Conservation (phyloP, 768 basidiomycete species). For the Boletus subcaerulescens region DNA sequence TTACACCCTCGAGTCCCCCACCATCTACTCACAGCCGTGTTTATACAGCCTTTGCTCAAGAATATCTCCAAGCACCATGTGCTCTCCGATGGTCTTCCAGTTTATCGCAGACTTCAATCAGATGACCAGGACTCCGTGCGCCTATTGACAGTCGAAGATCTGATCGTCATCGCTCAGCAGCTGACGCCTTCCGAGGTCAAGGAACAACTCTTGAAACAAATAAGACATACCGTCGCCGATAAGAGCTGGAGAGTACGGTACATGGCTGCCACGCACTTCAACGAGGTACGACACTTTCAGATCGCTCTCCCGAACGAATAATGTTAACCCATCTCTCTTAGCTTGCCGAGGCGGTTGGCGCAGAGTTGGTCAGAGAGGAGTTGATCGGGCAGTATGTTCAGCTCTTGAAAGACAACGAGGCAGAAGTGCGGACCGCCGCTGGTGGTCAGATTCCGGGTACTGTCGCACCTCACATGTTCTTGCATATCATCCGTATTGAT, state of each 20-base stretch:
- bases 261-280: conserved; percentile 98
- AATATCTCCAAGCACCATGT: conserved; percentile 79
- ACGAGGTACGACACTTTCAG: conserved; percentile 57
- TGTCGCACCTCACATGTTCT: conserved; percentile 9
- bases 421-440: conserved; percentile 95
- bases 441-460: conserved; percentile 95
- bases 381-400: conserved; percentile 90
- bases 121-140: conserved; percentile 99
- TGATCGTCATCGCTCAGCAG: conserved; percentile 88
- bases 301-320: not conserved
- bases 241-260: conserved; percentile 99
- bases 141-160: conserved; percentile 89
- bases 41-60: conserved; percentile 67
- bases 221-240: conserved; percentile 84
- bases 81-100: conserved; percentile 80
- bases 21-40: conserved; percentile 11
- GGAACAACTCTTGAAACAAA: conserved; percentile 82
- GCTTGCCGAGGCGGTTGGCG: conserved; percentile 90
- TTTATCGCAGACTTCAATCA: conserved; percentile 89
- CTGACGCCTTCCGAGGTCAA: conserved; percentile 88
- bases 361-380: conserved; percentile 90
- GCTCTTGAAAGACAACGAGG: conserved; percentile 96
- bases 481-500: conserved; percentile 4
- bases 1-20: not conserved
- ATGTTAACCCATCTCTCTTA: conserved; percentile 25